These are phyloP conservation scores for Ascodesmis nigricans DNA, from an alignment of 495 filamentous ascomycete species.

Conservation along the genomic window DNA sequence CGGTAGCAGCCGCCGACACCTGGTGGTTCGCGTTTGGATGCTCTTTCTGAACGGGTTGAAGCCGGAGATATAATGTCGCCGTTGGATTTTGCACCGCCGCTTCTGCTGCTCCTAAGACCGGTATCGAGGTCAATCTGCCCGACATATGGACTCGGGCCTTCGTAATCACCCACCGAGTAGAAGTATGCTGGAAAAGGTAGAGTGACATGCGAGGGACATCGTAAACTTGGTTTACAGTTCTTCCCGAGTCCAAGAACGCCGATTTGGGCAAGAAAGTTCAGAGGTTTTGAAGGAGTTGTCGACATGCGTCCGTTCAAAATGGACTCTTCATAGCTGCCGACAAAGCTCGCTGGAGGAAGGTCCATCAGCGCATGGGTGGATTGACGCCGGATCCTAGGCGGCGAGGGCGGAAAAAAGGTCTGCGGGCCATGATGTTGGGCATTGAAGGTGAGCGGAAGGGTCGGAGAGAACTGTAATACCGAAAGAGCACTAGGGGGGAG, in stretches of 20 bases:
- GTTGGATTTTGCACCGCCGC: too few relatives aligned
- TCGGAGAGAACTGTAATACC: slow-evolving; percentile 16
- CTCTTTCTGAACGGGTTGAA: slow-evolving; percentile 24
- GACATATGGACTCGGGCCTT: slow-evolving; percentile 88
- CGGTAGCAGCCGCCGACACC: slow-evolving; percentile 66
- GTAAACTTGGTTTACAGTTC: slow-evolving; percentile 64
- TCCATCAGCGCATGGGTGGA: slow-evolving; percentile 10
- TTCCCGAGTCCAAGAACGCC: slow-evolving; percentile 78
- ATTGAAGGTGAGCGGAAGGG: neutral
- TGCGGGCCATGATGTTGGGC: too few relatives aligned
- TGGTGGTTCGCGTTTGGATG: slow-evolving; percentile 26
- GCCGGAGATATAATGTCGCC: too few relatives aligned
- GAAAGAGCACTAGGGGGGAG: slow-evolving; percentile 20
- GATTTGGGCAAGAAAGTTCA: slow-evolving; percentile 89
- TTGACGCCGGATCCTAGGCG: slow-evolving; percentile 10
- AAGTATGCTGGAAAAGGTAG: slow-evolving; percentile 92
- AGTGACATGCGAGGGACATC: slow-evolving; percentile 77
- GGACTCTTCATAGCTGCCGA: slow-evolving; percentile 93
- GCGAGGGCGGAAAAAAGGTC: slow-evolving; percentile 12
- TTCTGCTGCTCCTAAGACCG: slow-evolving; percentile 35
- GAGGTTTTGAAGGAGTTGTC: slow-evolving; percentile 76
- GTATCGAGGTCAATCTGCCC: slow-evolving; percentile 84
- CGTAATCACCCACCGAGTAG: slow-evolving; percentile 38
- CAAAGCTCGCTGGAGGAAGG: slow-evolving; percentile 63
- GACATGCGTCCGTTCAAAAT: slow-evolving; percentile 93